A percentile compares a stretch with the other conserved stretches of the same genome.
phyloP scores from a whole-genome alignment of 2,329 filamentous ascomycete genomes.

The Gnomoniopsis sp. region DNA sequence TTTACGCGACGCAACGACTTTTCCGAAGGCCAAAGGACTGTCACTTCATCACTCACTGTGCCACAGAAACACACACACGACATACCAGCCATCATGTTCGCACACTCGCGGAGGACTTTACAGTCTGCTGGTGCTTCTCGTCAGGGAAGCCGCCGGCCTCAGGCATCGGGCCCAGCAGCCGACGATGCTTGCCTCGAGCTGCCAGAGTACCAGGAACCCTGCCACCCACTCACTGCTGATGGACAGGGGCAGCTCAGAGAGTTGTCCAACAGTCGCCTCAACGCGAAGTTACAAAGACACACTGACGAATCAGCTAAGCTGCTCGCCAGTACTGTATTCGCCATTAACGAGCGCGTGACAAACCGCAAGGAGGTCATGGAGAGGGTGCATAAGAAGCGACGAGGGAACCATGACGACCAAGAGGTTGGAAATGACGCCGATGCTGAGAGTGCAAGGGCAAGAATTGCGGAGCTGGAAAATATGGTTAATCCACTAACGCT shows the following conservation, averaged over 20 bases:
- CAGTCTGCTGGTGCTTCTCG: neutral
- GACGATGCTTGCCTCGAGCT: constrained; percentile 28
- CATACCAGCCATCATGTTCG: neutral
- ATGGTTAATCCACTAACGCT: constrained; percentile 40
- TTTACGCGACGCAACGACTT: neutral
- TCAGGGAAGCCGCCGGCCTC: constrained; percentile 22
- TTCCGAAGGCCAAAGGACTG: neutral
- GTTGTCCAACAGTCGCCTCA: constrained; percentile 39
- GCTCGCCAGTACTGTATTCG: constrained; percentile 42
- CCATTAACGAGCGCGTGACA: constrained; percentile 43
- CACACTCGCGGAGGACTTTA: neutral
- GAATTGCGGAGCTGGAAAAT: constrained; percentile 30
- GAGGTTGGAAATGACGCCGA: neutral
- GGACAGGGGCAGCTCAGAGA: constrained; percentile 38
- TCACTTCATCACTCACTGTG: neutral
- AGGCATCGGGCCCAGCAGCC: neutral
- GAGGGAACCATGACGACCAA: neutral
- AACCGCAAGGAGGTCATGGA: constrained; percentile 28
- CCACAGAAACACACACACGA: neutral
- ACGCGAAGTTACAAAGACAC: constrained; percentile 42
- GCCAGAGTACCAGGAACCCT: constrained; percentile 49
- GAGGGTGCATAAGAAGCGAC: constrained; percentile 20
- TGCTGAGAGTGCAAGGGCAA: constrained; percentile 15
- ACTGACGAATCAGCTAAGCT: constrained; percentile 41
- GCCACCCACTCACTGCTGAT: constrained; percentile 39